These are phyloP conservation scores for Ogataea wickerhamii DNA, from an alignment of 805 yeast species.

Conservation along the genomic window DNA sequence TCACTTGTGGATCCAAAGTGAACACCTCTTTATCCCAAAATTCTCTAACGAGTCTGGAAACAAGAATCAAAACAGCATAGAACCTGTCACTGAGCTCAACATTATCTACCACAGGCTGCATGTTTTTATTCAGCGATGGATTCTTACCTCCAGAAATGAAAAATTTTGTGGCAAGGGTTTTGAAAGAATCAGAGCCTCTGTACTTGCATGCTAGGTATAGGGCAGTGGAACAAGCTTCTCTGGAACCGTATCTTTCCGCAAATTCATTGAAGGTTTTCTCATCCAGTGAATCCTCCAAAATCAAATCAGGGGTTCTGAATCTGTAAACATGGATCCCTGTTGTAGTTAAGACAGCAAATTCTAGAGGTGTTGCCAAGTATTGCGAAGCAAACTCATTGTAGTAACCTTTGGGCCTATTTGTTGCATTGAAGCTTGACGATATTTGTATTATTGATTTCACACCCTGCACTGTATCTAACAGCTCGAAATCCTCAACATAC, in stretches of 20 bases:
- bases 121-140: slow-evolving; percentile 38
- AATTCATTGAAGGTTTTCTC: slow-evolving; percentile 66
- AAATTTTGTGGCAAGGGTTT: slow-evolving; percentile 45
- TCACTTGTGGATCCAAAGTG: slow-evolving; percentile 31
- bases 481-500: slow-evolving; percentile 78
- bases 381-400: slow-evolving; percentile 87
- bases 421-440: slow-evolving; percentile 67
- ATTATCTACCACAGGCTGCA: slow-evolving; percentile 52
- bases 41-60: slow-evolving; percentile 74
- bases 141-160: slow-evolving; percentile 54
- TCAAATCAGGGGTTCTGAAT: slow-evolving; percentile 75
- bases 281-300: slow-evolving; percentile 61
- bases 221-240: slow-evolving; percentile 88
- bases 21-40: slow-evolving; percentile 78
- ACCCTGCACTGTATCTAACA: slow-evolving; percentile 48
- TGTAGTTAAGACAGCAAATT: slow-evolving; percentile 78
- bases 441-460: slow-evolving; percentile 73
- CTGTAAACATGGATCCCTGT: slow-evolving; percentile 74
- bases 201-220: slow-evolving; percentile 77
- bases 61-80: slow-evolving; percentile 77
- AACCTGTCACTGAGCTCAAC: slow-evolving; percentile 90
- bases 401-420: slow-evolving; percentile 74
- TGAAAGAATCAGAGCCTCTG: slow-evolving; percentile 50
- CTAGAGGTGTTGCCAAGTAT: slow-evolving; percentile 61
- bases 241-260: slow-evolving; percentile 74